Evolutionary conservation across 805 yeast species (phyloP).

Genomic region (Metschnikowia anglica): DNA sequence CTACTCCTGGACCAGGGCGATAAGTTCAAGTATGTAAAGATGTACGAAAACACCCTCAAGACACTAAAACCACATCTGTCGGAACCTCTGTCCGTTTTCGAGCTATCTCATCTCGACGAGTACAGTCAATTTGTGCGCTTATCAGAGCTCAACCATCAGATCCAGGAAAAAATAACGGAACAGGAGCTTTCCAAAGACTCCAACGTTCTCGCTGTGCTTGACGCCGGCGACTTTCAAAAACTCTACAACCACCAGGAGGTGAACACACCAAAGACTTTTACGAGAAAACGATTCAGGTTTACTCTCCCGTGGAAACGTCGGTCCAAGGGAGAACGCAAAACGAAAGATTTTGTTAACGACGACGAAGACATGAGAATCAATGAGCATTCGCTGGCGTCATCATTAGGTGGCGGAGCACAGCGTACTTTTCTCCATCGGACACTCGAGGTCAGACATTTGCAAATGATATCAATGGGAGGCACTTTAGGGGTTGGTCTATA

Average conservation of each 20-base stretch:
- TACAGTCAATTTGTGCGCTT: constrained; percentile 33
- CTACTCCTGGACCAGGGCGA: neutral
- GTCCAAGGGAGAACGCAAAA: neutral
- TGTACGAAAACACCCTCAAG: constrained; percentile 11
- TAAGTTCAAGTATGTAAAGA: constrained; percentile 15
- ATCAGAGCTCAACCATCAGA: constrained; percentile 35
- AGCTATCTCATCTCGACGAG: constrained; percentile 35
- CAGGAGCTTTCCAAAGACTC: constrained; percentile 2
- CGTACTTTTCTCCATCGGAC: constrained; percentile 48
- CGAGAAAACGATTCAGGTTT: neutral
- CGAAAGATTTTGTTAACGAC: neutral
- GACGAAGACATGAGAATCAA: neutral
- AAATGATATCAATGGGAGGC: constrained; percentile 77
- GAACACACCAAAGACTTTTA: neutral
- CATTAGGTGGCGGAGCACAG: constrained; percentile 1
- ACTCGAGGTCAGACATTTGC: constrained; percentile 64
- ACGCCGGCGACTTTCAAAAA: constrained; percentile 12
- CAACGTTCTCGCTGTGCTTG: constrained; percentile 14
- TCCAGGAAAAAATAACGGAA: constrained; percentile 23
- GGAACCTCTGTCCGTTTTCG: constrained; percentile 27
- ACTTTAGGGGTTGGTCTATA: constrained; percentile 76
- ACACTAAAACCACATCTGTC: constrained; percentile 3
- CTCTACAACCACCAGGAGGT: constrained; percentile 9
- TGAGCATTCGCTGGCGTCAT: neutral
- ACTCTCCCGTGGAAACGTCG: neutral